Evolutionary conservation across 768 basidiomycete genomes (phyloP).

Genomic region (Chiua virens): DNA sequence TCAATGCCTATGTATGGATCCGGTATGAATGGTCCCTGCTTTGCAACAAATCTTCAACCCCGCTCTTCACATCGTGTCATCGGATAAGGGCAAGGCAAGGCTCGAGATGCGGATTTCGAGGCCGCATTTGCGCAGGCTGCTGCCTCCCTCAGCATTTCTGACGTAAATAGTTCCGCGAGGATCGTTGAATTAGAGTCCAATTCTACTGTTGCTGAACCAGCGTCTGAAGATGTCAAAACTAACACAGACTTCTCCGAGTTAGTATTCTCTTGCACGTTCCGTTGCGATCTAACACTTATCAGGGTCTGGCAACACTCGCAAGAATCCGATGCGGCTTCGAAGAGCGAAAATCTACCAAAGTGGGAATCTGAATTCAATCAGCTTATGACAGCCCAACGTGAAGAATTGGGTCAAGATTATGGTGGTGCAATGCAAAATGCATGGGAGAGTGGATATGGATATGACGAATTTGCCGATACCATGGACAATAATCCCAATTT

Average conservation of each 20-base stretch:
- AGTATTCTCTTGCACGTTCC: constrained; percentile 17
- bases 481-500: constrained; percentile 42
- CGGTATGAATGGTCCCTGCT: constrained; percentile 32
- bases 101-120: constrained; percentile 75
- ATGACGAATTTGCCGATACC: constrained; percentile 43
- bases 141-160: constrained; percentile 47
- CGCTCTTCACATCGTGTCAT: constrained; percentile 19
- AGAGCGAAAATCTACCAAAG: constrained; percentile 63
- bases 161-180: constrained; percentile 41
- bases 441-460: constrained; percentile 60
- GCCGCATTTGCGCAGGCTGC: constrained; percentile 75
- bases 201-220: constrained; percentile 39
- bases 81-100: constrained; percentile 73
- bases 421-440: constrained; percentile 59
- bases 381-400: constrained; percentile 66
- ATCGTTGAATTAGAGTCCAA: constrained; percentile 56
- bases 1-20: constrained; percentile 37
- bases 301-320: constrained; percentile 68
- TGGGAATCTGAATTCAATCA: constrained; percentile 87
- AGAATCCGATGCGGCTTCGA: constrained; percentile 55
- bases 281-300: constrained; percentile 2
- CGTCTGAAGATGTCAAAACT: constrained; percentile 32
- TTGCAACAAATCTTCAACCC: constrained; percentile 35
- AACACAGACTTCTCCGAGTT: constrained; percentile 56
- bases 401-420: constrained; percentile 65